Conservation (phyloP, 306 rosid genomes). For the Arachis stenosperma region DNA sequence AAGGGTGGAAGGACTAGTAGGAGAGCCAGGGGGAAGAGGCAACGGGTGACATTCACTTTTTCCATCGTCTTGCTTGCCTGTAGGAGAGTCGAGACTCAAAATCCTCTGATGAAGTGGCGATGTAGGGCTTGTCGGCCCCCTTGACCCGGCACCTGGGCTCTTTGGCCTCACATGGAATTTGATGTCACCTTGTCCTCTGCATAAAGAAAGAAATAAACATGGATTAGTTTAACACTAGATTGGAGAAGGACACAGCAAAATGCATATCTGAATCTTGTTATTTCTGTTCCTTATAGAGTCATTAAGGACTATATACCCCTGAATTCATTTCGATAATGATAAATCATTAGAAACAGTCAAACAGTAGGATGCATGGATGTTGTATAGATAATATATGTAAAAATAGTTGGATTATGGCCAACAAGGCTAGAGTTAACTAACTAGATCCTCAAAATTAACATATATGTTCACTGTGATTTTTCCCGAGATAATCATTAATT, state of each 20-base stretch:
- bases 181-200: conserved; percentile 64
- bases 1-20: conserved; percentile 80
- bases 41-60: conserved; percentile 75
- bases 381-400: conserved; percentile 16
- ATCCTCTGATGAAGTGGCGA: conserved; percentile 81
- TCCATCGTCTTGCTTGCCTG: conserved; percentile 78
- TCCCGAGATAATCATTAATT: background rate
- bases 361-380: background rate
- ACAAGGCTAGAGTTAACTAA: conserved; percentile 16
- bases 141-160: conserved; percentile 84
- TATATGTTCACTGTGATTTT: background rate
- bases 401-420: background rate
- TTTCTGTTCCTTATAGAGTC: conserved; percentile 11
- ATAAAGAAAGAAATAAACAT: conserved; percentile 39
- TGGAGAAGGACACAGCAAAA: conserved; percentile 33
- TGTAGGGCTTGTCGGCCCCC: conserved; percentile 91
- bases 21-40: conserved; percentile 97
- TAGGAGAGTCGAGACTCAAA: conserved; percentile 71
- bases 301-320: conserved; percentile 2
- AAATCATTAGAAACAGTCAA: conserved; percentile 16
- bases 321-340: background rate
- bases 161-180: conserved; percentile 59
- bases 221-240: conserved; percentile 33
- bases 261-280: conserved; percentile 1
- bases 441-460: conserved; percentile 2